phyloP scores from a whole-genome alignment of 139 green algal genomes.

The Haematococcus lacustris region DNA sequence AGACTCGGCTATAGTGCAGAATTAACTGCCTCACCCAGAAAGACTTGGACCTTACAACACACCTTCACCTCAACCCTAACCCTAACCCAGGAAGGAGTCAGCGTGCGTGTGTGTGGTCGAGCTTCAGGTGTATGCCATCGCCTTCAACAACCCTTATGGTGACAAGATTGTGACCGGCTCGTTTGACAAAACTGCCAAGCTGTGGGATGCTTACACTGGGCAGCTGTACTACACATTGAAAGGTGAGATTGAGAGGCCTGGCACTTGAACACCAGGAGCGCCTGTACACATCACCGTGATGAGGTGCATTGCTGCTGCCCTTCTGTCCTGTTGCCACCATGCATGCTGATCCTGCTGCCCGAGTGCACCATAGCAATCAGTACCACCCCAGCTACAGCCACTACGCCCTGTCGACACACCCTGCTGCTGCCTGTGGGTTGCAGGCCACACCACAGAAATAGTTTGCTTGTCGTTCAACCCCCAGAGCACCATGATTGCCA shows the following conservation, averaged over 20 bases:
- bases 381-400: no score
- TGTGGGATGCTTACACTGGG: constrained; percentile 62
- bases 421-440: neutral
- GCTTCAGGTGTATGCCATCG: constrained; percentile 70
- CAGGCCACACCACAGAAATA: constrained; percentile 66
- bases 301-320: no score
- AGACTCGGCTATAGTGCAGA: no score
- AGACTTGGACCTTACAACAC: neutral
- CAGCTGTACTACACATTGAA: constrained; percentile 58
- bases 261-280: no score
- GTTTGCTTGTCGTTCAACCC: constrained; percentile 71
- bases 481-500: constrained; percentile 58
- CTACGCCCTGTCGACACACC: neutral
- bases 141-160: constrained; percentile 76
- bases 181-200: constrained; percentile 64
- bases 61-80: no score
- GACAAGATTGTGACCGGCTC: constrained; percentile 68
- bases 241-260: constrained; percentile 13
- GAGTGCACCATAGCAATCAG: no score
- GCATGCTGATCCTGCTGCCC: no score
- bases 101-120: no score
- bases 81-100: neutral
- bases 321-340: no score
- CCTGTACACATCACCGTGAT: no score
- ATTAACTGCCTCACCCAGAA: no score